Evolutionary conservation across 176 grass and related monocot genomes (phyloP), one percentile per base, ranked within the genome.

Genomic region (Puccinellia tenuiflora): DNA sequence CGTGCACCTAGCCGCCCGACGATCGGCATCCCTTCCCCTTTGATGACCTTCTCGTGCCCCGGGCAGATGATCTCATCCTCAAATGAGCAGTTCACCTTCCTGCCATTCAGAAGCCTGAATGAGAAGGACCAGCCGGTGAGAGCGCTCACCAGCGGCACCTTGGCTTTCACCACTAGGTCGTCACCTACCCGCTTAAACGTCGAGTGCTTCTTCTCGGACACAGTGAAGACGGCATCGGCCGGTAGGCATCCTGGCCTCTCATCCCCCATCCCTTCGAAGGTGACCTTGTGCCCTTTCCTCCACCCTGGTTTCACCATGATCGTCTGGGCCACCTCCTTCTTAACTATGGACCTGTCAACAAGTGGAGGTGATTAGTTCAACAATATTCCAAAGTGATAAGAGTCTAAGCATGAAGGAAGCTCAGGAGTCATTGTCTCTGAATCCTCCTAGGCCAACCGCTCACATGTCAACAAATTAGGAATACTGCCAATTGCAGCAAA

Each of bases 71-170:
- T 22, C 61, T 95, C 88, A 0, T 98, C 96, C 4, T 85, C 69
- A 74, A 98, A 98, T 20, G 88, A 71, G 76, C 82, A 90, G 85
- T 28, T 93, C 88, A 95, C 88, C 69, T 95, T 98, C 83, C 75
- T 86, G 50, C 96, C 92, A 1, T 64, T 81, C 5, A 95, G 78
- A 1, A 95, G 86, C 64, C 92, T 76, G 85, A 98, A 95, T 6
- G 88, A 91, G 85, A 95, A 91, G n/a, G 83, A 83, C 96, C 96
- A 98, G 16, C 96, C 96, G 0, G 89, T 93, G 65, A 95, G 90
- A 40, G 96, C 96, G 79, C 84, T 85, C 81, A 90, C 88, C 72
- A 98, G 52, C 39, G 96, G 90, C 66, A 98, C 90, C 86, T 98
- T 89, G 4, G 86, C 86, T 82, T 98, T 98, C n/a, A 98, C 84